These are phyloP conservation scores for Scytalidium lignicola DNA, from an alignment of 2,329 filamentous ascomycete species.

Conservation along the genomic window DNA sequence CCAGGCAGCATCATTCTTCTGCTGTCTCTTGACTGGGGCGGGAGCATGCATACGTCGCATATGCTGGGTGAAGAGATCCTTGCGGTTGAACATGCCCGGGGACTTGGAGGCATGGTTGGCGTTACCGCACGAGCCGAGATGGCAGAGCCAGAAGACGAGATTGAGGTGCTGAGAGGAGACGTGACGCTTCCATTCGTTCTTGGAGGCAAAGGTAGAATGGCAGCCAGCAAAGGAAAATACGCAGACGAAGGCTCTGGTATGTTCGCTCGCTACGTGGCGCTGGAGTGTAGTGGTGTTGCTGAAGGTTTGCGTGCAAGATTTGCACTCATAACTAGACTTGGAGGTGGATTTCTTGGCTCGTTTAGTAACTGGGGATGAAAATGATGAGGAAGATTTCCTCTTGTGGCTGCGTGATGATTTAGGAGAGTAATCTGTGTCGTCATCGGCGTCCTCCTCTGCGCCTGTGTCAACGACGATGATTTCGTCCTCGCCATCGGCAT, in stretches of 20 bases:
- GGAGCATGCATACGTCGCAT: conserved; percentile 77
- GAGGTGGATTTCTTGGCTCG: conserved; percentile 1
- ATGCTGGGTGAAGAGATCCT: conserved; percentile 88
- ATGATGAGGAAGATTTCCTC: conserved; percentile 5
- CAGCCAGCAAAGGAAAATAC: conserved; percentile 78
- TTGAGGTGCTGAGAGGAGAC: conserved; percentile 74
- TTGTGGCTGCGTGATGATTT: conserved; percentile 9
- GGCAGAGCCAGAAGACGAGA: conserved; percentile 69
- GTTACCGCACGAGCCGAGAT: conserved; percentile 25
- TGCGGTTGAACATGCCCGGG: conserved; percentile 65
- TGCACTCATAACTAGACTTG: conserved; percentile 8
- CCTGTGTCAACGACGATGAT: conserved; percentile 8
- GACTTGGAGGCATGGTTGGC: conserved; percentile 12
- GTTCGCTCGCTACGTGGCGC: conserved; percentile 39
- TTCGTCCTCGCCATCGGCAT: conserved; percentile 13
- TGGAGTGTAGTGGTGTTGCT: conserved; percentile 40
- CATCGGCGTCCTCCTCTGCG: conserved; percentile 8
- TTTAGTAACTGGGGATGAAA: conserved; percentile 8
- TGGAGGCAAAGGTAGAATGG: conserved; percentile 63
- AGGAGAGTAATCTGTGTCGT: conserved; percentile 22
- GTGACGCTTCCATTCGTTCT: conserved; percentile 97
- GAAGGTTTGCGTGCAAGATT: conserved; percentile 32
- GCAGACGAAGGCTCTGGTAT: conserved; percentile 65
- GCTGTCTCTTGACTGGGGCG: conserved; percentile 33
- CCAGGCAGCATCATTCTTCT: conserved; percentile 32